Conservation (phyloP, 768 basidiomycete species). For the Suillus decipiens region DNA sequence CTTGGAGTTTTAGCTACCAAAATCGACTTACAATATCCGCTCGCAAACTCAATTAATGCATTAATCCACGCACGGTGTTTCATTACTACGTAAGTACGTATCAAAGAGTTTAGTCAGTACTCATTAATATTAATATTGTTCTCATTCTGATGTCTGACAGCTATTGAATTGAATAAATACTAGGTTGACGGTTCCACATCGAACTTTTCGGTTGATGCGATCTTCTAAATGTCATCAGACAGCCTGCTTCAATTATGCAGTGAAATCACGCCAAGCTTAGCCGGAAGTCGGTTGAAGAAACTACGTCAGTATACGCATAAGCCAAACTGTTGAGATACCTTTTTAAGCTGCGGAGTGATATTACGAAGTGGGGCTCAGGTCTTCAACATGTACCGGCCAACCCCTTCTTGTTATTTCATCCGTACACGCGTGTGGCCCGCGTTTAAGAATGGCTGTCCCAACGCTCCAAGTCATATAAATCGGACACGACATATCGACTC, state of each 20-base stretch:
- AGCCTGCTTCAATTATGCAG: not conserved
- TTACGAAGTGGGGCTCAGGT: not conserved
- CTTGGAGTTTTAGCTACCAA: not conserved
- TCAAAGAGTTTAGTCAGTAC: not conserved
- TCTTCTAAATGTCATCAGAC: not conserved
- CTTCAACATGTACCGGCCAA: not conserved
- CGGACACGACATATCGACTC: not conserved
- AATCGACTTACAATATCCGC: not conserved
- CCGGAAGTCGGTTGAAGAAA: not conserved
- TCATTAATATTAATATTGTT: not conserved
- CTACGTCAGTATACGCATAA: not conserved
- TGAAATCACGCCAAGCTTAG: not conserved
- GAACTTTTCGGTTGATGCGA: not conserved
- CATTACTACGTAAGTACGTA: constrained; percentile 1
- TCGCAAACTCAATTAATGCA: not conserved
- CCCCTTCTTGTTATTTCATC: not conserved
- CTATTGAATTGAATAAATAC: not conserved
- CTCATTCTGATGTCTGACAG: not conserved
- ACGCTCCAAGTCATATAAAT: not conserved
- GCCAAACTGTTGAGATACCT: not conserved
- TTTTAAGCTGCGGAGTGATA: not conserved
- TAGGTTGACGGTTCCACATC: not conserved
- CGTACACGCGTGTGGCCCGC: not conserved
- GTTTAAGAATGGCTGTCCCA: not conserved
- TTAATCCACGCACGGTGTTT: not conserved